Evolutionary conservation across 2,329 filamentous ascomycete species (phyloP).

Genomic region (Didymella pomorum): DNA sequence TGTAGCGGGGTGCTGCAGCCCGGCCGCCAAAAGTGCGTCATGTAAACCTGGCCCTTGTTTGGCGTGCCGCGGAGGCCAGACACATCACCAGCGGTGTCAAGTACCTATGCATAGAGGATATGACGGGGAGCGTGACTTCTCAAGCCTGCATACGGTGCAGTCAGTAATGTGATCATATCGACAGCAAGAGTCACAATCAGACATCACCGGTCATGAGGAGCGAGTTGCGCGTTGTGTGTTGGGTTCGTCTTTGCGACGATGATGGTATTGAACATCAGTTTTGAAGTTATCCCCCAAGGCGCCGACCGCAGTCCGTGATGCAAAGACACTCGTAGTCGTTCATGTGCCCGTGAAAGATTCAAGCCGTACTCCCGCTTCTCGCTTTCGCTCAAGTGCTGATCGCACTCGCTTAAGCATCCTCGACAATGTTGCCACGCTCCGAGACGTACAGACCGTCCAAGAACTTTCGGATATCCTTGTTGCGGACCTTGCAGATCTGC

Average conservation of each 20-base stretch:
- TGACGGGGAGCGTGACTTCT: background rate
- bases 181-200: slow-evolving; percentile 1
- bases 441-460: slow-evolving; percentile 99
- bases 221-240: background rate
- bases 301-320: slow-evolving; percentile 50
- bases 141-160: background rate
- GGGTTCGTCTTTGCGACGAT: slow-evolving; percentile 39
- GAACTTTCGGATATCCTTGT: slow-evolving; percentile 99
- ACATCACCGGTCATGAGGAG: slow-evolving; percentile 4
- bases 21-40: slow-evolving; percentile 28
- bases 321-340: slow-evolving; percentile 52
- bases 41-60: slow-evolving; percentile 1
- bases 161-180: background rate
- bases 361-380: slow-evolving; percentile 45
- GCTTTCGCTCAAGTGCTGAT: slow-evolving; percentile 35
- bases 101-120: background rate
- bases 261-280: slow-evolving; percentile 52
- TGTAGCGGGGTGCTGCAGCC: slow-evolving; percentile 30
- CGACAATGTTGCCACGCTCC: slow-evolving; percentile 94
- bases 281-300: slow-evolving; percentile 50
- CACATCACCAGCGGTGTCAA: background rate
- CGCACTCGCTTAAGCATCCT: slow-evolving; percentile 59
- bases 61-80: background rate
- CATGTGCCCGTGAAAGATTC: slow-evolving; percentile 52
- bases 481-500: slow-evolving; percentile 98